These are phyloP conservation scores for Prunus fruticosa DNA, from an alignment of 306 rosid genomes.

Conservation along the genomic window DNA sequence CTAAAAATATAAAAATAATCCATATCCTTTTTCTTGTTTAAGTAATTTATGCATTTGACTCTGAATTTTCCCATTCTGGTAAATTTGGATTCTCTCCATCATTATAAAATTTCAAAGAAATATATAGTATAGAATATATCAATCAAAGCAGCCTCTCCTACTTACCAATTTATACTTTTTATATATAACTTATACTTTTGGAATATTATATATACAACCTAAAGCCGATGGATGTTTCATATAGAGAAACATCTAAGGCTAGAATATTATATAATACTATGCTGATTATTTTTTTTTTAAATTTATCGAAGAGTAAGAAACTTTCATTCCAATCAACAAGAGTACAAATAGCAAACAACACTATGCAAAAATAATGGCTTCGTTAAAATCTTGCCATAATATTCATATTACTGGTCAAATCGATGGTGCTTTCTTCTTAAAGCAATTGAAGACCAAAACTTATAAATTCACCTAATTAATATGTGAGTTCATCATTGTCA, in stretches of 20 bases:
- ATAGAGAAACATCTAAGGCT: too few species aligned
- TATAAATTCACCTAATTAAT: too few species aligned
- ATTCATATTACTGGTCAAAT: neutral
- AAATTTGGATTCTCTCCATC: neutral
- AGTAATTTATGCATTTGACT: neutral
- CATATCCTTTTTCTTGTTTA: neutral
- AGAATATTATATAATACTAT: too few species aligned
- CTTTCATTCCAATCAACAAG: too few species aligned
- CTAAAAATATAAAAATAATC: neutral
- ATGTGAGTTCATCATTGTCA: too few species aligned
- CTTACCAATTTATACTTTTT: neutral
- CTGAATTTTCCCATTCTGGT: neutral
- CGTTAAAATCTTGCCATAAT: too few species aligned
- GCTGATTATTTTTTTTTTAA: too few species aligned
- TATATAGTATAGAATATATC: neutral
- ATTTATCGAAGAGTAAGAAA: too few species aligned
- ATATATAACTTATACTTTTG: neutral
- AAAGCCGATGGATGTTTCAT: too few species aligned
- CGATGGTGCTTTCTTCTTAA: neutral
- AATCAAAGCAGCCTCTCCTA: neutral
- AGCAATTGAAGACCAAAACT: neutral
- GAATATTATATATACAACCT: too few species aligned
- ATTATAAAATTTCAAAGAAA: neutral
- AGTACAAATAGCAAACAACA: too few species aligned
- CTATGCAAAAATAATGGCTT: too few species aligned